These are phyloP conservation scores for Aspergillus sclerotioniger DNA, from an alignment of 495 filamentous ascomycete genomes.

Conservation along the genomic window DNA sequence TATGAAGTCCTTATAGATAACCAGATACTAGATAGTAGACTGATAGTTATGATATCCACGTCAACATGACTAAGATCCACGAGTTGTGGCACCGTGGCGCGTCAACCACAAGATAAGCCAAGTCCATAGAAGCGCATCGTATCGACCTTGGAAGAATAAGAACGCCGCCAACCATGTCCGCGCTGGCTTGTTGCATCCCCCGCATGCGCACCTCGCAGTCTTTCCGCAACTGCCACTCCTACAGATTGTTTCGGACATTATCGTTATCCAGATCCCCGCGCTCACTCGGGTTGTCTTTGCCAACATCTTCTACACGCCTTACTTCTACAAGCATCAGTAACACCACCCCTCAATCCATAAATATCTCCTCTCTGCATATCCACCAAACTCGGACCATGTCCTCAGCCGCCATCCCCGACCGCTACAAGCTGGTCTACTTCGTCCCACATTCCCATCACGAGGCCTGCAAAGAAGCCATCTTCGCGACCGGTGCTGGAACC, in stretches of 20 bases:
- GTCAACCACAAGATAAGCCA: neutral
- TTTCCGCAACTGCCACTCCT: neutral
- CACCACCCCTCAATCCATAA: neutral
- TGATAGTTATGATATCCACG: neutral
- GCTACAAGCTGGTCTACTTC: conserved; percentile 52
- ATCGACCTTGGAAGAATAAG: conserved; percentile 14
- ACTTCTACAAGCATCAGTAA: neutral
- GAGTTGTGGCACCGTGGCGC: neutral
- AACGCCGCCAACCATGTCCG: conserved; percentile 9
- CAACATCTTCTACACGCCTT: neutral
- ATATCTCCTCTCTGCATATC: neutral
- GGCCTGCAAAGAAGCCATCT: conserved; percentile 46
- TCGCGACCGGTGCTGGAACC: conserved; percentile 42
- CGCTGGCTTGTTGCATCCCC: neutral
- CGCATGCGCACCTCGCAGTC: conserved; percentile 1
- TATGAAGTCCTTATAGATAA: neutral
- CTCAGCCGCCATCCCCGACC: conserved; percentile 20
- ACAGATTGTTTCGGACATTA: neutral
- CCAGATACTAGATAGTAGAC: no score
- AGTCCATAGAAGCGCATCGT: neutral
- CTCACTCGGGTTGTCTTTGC: neutral
- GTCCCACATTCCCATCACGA: conserved; percentile 41
- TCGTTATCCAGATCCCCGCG: neutral
- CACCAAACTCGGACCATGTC: conserved; percentile 11
- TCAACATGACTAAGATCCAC: neutral